Evolutionary conservation across 495 filamentous ascomycete species (phyloP), one percentile per base, ranked within the genome.

Genomic region (Margaritispora aquatica): DNA sequence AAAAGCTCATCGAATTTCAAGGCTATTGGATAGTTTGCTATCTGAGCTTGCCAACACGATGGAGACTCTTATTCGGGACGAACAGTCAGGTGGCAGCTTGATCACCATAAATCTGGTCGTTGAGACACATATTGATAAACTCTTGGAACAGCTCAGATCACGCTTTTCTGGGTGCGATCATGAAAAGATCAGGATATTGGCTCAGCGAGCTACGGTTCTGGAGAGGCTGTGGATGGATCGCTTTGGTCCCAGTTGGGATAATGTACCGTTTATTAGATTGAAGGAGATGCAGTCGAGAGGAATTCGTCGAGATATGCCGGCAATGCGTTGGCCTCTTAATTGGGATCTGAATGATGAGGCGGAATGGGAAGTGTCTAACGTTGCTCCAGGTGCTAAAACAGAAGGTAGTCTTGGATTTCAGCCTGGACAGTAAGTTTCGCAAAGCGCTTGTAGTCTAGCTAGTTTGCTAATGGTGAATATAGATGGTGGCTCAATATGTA

Each of bases 401-500:
- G 21, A 26, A 17, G 47, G 47, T 11, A 26, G 24, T 50, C n/a
- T 50, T 9, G 47, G 47, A 2, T 24, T 50, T 50, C 24, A 23
- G 8, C 21, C 47, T 10, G 47, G 47, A 17, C 47, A 26, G 47
- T 50, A 50, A 50, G 47, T 26, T 50, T 17, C 26, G 21, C 21
- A 24, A 5, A 24, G 47, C 2, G 2, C 26, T 50, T 23, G 20
- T 23, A 4, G 13, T 23, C 47, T 50, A 24, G 5, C 47, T 23
- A 3, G 26, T 50, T 8, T 4, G 13, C 29, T 34, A 34, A 34
- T 34, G 5, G 5, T 34, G 47, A 50, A 24, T n/a, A 10, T 5
- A 79, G 77, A 51, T 81, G 76, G 77, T 81, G 76, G 76, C 57
- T 75, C 20, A 75, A 76, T 59, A 67, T 79, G 0, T 67, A 73